A percentile compares a stretch with the other conserved stretches of the same genome.
Conservation (phyloP, 2,329 filamentous ascomycete genomes). For the Scedosporium aurantiacum region DNA sequence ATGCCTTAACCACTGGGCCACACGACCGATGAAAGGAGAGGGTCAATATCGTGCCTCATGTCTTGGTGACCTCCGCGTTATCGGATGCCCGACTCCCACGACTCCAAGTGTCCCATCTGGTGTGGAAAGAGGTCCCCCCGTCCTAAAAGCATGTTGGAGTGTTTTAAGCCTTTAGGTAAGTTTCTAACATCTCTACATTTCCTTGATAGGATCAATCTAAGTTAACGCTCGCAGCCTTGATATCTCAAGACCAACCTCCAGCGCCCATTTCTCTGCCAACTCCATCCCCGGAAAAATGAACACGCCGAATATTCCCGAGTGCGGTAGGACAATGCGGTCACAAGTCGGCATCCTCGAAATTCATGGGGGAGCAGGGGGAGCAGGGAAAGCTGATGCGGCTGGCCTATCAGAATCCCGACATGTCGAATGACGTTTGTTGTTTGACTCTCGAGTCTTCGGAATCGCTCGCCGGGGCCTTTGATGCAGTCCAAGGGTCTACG, state of each 20-base stretch:
- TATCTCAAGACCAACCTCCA: too few species aligned
- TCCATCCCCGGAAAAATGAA: neutral
- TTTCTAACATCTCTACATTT: too few species aligned
- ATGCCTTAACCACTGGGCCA: slow-evolving; percentile 29
- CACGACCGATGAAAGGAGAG: slow-evolving; percentile 15
- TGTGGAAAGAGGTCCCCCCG: too few species aligned
- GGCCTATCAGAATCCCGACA: neutral
- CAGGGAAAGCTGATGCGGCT: neutral
- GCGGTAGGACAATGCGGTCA: neutral
- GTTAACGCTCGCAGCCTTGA: too few species aligned
- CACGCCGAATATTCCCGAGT: neutral
- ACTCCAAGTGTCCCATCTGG: too few species aligned
- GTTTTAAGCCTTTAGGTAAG: too few species aligned
- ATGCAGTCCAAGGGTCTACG: neutral
- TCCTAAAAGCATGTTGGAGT: too few species aligned
- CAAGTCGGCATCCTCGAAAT: neutral
- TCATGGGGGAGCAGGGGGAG: neutral
- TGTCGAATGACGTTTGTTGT: neutral
- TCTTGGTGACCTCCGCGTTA: too few species aligned
- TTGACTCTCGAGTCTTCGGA: neutral
- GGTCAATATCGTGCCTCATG: too few species aligned
- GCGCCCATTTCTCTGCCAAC: neutral
- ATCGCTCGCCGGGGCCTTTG: neutral
- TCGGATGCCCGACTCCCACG: too few species aligned
- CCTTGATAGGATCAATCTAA: too few species aligned